Conservation (phyloP, 1,284 basidiomycete genomes). For the Chalciporus sp. region DNA sequence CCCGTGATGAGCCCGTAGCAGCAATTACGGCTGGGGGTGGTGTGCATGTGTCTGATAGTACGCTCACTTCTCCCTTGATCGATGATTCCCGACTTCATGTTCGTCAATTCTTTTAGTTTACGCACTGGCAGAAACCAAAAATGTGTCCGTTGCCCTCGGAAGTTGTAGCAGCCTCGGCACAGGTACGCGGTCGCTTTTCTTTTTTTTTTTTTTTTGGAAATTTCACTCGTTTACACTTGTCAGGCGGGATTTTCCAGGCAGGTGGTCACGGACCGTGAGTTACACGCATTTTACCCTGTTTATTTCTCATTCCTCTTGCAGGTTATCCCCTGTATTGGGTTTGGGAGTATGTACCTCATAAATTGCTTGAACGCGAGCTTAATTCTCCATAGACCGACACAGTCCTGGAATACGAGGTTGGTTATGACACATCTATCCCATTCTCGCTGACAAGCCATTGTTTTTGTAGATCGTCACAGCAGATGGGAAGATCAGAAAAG, state of each 20-base stretch:
- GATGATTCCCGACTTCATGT: no score
- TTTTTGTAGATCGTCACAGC: slow-evolving; percentile 7
- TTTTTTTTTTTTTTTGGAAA: no score
- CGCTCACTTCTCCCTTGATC: no score
- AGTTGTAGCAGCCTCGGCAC: slow-evolving; percentile 7
- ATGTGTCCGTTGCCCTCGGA: slow-evolving; percentile 8
- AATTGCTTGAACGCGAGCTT: not conserved
- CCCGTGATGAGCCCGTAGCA: not conserved
- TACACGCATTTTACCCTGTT: not conserved
- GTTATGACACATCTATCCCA: not conserved
- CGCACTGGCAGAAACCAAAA: not conserved
- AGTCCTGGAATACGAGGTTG: slow-evolving; percentile 10
- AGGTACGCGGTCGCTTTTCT: no score
- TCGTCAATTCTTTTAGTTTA: slow-evolving; percentile 5
- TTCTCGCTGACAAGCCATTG: not conserved
- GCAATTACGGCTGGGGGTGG: slow-evolving; percentile 7
- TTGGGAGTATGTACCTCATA: not conserved
- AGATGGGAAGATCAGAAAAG: not conserved
- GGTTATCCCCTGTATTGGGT: not conserved
- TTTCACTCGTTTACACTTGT: not conserved
- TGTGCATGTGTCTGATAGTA: slow-evolving; percentile 5
- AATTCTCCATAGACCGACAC: slow-evolving; percentile 1
- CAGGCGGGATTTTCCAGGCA: slow-evolving; percentile 9
- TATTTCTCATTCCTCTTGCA: not conserved
- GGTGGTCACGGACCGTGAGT: slow-evolving; percentile 13